Evolutionary conservation across 2,329 filamentous ascomycete species (phyloP).

Genomic region (Orbilia brochopaga): DNA sequence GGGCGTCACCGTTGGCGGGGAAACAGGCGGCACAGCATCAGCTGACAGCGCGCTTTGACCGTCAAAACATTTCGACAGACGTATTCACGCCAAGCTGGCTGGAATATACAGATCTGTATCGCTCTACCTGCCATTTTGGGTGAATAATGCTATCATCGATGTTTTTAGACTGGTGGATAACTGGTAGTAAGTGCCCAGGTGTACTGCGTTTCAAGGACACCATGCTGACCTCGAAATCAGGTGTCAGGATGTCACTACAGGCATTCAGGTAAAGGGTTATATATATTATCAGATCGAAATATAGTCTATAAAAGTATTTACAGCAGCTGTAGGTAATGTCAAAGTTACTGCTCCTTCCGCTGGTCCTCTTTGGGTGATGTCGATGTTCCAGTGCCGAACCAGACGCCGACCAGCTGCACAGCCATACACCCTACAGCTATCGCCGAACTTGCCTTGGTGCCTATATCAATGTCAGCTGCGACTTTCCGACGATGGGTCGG

Average conservation of each 20-base stretch:
- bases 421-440: conserved; percentile 75
- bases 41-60: neutral
- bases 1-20: neutral
- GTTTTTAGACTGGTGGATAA: too few species aligned
- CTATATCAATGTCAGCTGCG: conserved; percentile 6
- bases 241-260: too few species aligned
- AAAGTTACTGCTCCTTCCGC: conserved; percentile 4
- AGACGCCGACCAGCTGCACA: conserved; percentile 69
- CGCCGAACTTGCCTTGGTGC: conserved; percentile 67
- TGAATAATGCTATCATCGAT: too few species aligned
- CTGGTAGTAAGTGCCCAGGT: too few species aligned
- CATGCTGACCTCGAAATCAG: too few species aligned
- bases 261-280: too few species aligned
- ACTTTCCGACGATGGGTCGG: neutral
- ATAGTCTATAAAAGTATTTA: neutral
- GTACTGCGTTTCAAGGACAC: too few species aligned
- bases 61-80: neutral
- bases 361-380: neutral
- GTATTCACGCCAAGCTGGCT: neutral
- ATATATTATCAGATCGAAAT: too few species aligned
- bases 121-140: too few species aligned
- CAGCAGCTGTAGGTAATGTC: neutral
- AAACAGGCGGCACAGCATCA: neutral
- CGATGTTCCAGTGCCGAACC: conserved; percentile 63
- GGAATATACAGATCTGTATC: too few species aligned